A percentile compares a stretch with the other conserved stretches of the same genome.
phyloP scores from a whole-genome alignment of 768 basidiomycete genomes.

The Pholiota microspora region DNA sequence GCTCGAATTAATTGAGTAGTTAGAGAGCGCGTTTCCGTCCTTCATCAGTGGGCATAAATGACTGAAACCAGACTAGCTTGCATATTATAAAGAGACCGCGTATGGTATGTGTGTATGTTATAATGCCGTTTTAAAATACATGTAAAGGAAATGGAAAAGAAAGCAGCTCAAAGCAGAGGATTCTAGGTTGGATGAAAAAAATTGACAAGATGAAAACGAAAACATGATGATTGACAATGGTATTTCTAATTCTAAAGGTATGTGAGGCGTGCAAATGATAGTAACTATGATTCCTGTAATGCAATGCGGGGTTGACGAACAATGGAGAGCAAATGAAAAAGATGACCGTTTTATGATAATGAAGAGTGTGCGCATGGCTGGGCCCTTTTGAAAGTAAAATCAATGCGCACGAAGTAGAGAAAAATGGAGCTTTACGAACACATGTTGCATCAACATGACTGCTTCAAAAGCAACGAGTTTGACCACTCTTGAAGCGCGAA shows the following conservation, averaged over 20 bases:
- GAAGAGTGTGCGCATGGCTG: not conserved
- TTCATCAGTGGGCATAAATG: not conserved
- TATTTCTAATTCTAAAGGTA: conserved; percentile 7
- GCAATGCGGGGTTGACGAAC: conserved; percentile 1
- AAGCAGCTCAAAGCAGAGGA: not conserved
- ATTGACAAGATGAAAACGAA: conserved; percentile 6
- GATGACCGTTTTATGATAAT: not conserved
- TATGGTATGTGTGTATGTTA: not conserved
- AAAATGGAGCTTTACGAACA: not conserved
- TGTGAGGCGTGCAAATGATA: conserved; percentile 1
- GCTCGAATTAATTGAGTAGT: not conserved
- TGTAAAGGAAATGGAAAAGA: not conserved
- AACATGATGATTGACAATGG: conserved; percentile 8
- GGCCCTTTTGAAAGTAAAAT: not conserved
- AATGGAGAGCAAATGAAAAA: not conserved
- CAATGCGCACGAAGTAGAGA: not conserved
- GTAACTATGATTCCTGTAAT: conserved; percentile 5
- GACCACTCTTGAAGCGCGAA: conserved; percentile 26
- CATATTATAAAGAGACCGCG: not conserved
- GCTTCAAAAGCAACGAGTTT: conserved; percentile 12
- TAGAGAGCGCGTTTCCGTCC: not conserved
- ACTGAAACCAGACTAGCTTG: not conserved
- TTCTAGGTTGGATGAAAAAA: conserved; percentile 2
- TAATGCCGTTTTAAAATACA: not conserved
- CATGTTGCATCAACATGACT: not conserved